Evolutionary conservation across 1,139 yeast genomes (phyloP).

Genomic region (Suhomyces coccinellae): DNA sequence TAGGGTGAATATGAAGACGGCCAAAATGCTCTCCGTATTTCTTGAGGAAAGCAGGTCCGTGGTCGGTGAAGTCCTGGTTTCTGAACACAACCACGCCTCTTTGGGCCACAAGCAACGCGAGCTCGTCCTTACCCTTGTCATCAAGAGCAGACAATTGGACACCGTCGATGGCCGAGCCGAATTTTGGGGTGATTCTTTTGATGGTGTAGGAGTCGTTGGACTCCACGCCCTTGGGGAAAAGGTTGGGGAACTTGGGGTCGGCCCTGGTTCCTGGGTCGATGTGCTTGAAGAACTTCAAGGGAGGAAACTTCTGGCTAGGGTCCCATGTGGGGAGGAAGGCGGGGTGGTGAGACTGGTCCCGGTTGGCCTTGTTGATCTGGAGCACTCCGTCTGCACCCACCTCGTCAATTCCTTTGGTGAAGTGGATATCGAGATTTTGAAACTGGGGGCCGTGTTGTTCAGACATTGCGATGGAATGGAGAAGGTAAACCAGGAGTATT

Average conservation of each 20-base stretch:
- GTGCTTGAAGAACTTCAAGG: slow-evolving; percentile 49
- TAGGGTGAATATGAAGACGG: slow-evolving; percentile 42
- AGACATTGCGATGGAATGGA: slow-evolving; percentile 1
- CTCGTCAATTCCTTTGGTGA: slow-evolving; percentile 36
- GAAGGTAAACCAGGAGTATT: too few relatives aligned
- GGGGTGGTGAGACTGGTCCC: slow-evolving; percentile 28
- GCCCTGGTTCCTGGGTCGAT: slow-evolving; percentile 58
- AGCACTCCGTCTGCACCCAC: slow-evolving; percentile 40
- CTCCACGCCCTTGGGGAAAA: slow-evolving; percentile 35
- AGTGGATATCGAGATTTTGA: slow-evolving; percentile 46
- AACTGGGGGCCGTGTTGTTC: slow-evolving; percentile 19
- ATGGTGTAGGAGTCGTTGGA: slow-evolving; percentile 23
- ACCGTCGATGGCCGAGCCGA: slow-evolving; percentile 58
- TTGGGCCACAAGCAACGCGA: slow-evolving; percentile 40
- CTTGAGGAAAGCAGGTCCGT: slow-evolving; percentile 35
- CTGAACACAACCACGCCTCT: slow-evolving; percentile 44
- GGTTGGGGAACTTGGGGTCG: slow-evolving; percentile 52
- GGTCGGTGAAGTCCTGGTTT: slow-evolving; percentile 36
- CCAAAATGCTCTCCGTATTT: slow-evolving; percentile 38
- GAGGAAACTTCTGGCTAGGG: slow-evolving; percentile 41
- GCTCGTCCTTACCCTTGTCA: slow-evolving; percentile 35
- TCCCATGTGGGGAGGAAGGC: slow-evolving; percentile 56
- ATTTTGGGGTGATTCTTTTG: slow-evolving; percentile 56
- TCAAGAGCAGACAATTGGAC: slow-evolving; percentile 30
- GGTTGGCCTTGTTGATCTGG: slow-evolving; percentile 27